Conservation (phyloP, 2,329 filamentous ascomycete species). For the Pestalotiopsis sp. region DNA sequence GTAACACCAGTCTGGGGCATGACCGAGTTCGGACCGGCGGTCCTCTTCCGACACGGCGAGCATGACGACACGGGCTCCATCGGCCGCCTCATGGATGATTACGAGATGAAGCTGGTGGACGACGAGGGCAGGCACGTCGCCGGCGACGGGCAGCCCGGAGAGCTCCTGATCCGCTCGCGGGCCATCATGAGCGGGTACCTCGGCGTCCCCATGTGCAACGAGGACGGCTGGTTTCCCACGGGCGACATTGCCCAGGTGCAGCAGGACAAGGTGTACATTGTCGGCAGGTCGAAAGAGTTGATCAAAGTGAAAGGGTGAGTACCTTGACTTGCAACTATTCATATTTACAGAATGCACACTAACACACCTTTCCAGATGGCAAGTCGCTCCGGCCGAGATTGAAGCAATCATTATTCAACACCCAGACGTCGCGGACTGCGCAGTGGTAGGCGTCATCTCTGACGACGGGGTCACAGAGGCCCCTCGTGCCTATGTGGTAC, state of each 20-base stretch:
- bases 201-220: not conserved
- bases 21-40: constrained; percentile 5
- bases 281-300: constrained; percentile 5
- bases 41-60: constrained; percentile 4
- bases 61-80: constrained; percentile 1
- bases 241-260: constrained; percentile 2
- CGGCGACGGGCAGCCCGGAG: not conserved
- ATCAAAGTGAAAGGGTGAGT: constrained; percentile 9
- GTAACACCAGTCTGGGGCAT: not conserved
- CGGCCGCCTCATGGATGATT: not conserved
- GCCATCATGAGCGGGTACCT: constrained; percentile 3
- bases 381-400: constrained; percentile 4
- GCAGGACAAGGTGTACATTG: constrained; percentile 1
- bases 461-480: constrained; percentile 4
- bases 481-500: constrained; percentile 4
- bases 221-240: constrained; percentile 1
- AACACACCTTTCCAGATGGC: not conserved
- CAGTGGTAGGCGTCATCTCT: not conserved
- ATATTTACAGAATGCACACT: not conserved
- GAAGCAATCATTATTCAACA: constrained; percentile 6
- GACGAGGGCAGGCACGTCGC: not conserved
- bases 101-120: constrained; percentile 1
- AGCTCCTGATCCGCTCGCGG: not conserved
- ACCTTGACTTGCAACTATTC: not conserved
- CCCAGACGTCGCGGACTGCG: constrained; percentile 1